A percentile compares a stretch with the other conserved stretches of the same genome.
phyloP scores from a whole-genome alignment of 257 asterid genomes.

The Nicotiana otophora region DNA sequence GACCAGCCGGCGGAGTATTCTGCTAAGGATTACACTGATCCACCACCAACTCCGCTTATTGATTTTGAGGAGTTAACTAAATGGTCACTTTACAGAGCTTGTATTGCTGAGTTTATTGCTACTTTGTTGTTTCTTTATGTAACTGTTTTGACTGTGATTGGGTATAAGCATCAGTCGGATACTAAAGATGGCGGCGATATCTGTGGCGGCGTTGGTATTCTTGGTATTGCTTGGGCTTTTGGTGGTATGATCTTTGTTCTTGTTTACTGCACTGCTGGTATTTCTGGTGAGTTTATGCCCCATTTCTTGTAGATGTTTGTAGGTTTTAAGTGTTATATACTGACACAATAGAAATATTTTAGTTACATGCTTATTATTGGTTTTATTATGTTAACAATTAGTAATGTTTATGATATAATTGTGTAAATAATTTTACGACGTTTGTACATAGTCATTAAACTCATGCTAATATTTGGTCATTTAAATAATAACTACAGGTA shows the following conservation, averaged over 20 bases:
- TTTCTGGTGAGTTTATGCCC: slow-evolving; percentile 41
- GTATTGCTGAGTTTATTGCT: slow-evolving; percentile 73
- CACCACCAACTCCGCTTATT: slow-evolving; percentile 64
- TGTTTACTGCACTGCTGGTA: slow-evolving; percentile 87
- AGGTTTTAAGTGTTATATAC: too few species aligned
- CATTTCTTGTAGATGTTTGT: too few species aligned
- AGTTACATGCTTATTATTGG: too few species aligned
- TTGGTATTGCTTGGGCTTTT: slow-evolving; percentile 82
- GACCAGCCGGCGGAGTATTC: slow-evolving; percentile 36
- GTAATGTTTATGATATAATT: too few species aligned
- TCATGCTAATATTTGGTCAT: too few species aligned
- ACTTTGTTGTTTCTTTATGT: slow-evolving; percentile 67
- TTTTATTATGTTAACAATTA: too few species aligned
- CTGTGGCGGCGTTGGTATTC: slow-evolving; percentile 65
- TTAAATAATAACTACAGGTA: too few species aligned
- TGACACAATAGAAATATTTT: too few species aligned
- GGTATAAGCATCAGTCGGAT: slow-evolving; percentile 49
- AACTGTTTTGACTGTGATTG: slow-evolving; percentile 60
- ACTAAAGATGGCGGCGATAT: slow-evolving; percentile 26
- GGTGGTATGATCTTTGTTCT: slow-evolving; percentile 78
- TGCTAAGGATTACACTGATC: slow-evolving; percentile 76
- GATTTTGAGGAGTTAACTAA: slow-evolving; percentile 49
- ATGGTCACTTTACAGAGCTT: slow-evolving; percentile 74
- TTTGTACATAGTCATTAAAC: too few species aligned
- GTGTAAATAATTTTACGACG: too few species aligned